Evolutionary conservation across 2,329 filamentous ascomycete genomes (phyloP), one percentile per base, ranked within the genome.

Genomic region (Ceratocystis diversiconidia): DNA sequence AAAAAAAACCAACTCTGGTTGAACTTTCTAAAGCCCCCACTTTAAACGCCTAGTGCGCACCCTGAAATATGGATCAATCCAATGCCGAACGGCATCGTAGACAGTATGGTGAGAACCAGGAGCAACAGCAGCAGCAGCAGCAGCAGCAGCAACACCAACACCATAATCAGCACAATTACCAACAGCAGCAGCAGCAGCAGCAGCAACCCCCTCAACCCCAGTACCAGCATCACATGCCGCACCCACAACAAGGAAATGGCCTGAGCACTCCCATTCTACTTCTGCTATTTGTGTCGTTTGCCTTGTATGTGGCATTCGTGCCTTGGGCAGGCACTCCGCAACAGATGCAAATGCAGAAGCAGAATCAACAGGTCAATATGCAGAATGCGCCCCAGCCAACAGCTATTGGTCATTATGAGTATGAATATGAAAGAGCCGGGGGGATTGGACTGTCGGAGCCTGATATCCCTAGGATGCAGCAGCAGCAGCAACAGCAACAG

Each of bases 241-340:
- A 67, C 25, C 28, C 63, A 17, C 66, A 65, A 50, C 63, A 65
- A 30, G 50, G 55, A 36, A 65, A 65, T 55, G 64, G 64, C 44
- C 50, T 65, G 32, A 68, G 66, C 48, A 46, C 61, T 55, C 66
- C 66, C 12, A 68, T 66, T 55, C 36, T 66, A 36, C 62, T 68
- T 52, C 48, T 68, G 44, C 59, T 68, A 32, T 68, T 68, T 64
- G 64, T 68, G 10, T 66, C 64, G 12, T 66, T 68, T 62, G 66
- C 66, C 17, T 12, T 68, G 64, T 68, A 68, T 62, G 66, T 68
- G 43, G 61, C 66, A 55, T 68, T 68, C 32, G 66, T 68, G 43
- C 66, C 66, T 17, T 65, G 61, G 61, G 66, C 64, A 12, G 66
- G 66, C 30, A 64, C 60, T 17, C 61, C 64, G 30, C 52, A 61